Evolutionary conservation across 306 rosid genomes (phyloP).

Genomic region (Oemleria cerasiformis): DNA sequence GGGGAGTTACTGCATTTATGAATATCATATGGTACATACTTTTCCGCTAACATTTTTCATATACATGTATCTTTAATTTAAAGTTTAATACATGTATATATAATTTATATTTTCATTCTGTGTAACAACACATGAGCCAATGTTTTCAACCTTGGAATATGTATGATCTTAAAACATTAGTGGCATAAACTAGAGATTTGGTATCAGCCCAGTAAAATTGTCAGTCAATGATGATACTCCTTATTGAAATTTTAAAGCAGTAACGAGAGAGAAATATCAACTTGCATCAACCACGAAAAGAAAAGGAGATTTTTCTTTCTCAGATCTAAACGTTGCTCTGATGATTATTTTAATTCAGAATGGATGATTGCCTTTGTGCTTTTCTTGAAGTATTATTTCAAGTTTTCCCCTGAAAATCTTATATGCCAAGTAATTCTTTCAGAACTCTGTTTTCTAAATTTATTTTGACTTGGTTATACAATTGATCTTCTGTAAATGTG

Average conservation of each 20-base stretch:
- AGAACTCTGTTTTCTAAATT: not conserved
- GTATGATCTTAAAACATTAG: no score
- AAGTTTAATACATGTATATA: not conserved
- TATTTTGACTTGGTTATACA: no score
- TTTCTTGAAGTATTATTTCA: not conserved
- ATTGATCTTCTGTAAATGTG: not conserved
- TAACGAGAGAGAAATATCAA: no score
- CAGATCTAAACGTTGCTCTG: no score
- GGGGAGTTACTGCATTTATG: constrained; percentile 98
- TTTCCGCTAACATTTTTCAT: not conserved
- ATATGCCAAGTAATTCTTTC: not conserved
- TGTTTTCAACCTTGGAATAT: not conserved
- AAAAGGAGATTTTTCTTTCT: no score
- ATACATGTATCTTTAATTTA: not conserved
- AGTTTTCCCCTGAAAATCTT: not conserved
- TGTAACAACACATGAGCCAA: not conserved
- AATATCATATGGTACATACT: constrained; percentile 86
- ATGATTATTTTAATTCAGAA: not conserved
- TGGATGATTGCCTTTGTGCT: not conserved
- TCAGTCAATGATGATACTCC: no score
- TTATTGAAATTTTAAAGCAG: no score
- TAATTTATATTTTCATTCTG: not conserved
- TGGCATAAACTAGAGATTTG: no score
- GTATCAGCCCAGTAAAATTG: no score
- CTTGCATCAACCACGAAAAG: no score